Evolutionary conservation across 2,329 filamentous ascomycete species (phyloP), one percentile per base, ranked within the genome.

Genomic region (Monilinia vaccinii-corymbosi): DNA sequence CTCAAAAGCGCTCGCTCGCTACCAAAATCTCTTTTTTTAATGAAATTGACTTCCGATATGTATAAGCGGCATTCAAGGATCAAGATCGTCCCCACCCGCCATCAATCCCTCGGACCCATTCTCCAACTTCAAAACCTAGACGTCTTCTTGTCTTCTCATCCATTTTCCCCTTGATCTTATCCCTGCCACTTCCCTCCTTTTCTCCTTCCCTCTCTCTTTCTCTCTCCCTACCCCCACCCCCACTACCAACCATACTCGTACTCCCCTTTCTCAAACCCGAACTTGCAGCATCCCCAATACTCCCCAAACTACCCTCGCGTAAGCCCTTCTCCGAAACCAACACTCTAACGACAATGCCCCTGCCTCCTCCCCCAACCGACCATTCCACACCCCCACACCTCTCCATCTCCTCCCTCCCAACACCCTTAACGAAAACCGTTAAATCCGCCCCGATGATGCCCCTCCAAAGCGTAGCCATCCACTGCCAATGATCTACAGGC

Each of bases 391-490:
- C 73, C 3, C 78, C 79, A 57, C 71, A 68, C 9, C 71, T 72
- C 6, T 72, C 72, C 46, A 78, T 60, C 53, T 79, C 71, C 6
- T 71, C 71, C 60, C 56, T 58, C 3, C 50, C 44, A 5, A 63
- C 69, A 3, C 68, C 64, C 45, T 77, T 79, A 21, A 88, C 80
- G 69, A 88, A 90, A 32, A 94, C 78, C 1, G 88, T 88, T 49
- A 93, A 75, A 72, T 97, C 93, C 0, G 93, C 85, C 0, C 88
- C 90, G 1, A 92, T 80, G 58, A 89, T 88, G 11, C 91, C 90
- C 11, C 92, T 85, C 93, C 93, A 97, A 25, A 97, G 81, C 47
- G 89, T 93, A 40, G 93, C 93, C 78, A 94, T 91, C 93, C 93
- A 97, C 73, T 95, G 89, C 91, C 93, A 97, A 75, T 97, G 93